These are phyloP conservation scores for Apostasia ramifera DNA, from an alignment of 106 monocot species.

Conservation along the genomic window DNA sequence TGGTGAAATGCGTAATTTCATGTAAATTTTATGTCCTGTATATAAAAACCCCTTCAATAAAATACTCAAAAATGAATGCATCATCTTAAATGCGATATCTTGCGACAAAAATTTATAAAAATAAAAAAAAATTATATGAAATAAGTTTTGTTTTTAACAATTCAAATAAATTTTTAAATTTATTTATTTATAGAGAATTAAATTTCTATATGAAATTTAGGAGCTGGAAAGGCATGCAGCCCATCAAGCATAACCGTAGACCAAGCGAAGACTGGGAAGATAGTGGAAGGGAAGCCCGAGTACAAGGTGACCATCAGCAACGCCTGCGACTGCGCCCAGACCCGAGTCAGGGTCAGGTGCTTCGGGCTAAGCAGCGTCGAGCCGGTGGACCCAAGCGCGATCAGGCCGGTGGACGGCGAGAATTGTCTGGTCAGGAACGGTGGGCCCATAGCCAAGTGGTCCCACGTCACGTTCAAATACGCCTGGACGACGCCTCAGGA, in stretches of 20 bases:
- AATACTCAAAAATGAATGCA: not conserved
- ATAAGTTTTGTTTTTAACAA: not conserved
- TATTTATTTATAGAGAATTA: too few relatives aligned
- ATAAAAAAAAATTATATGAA: not conserved
- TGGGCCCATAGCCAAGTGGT: slow-evolving; percentile 7
- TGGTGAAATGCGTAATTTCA: too few relatives aligned
- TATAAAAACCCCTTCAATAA: too few relatives aligned
- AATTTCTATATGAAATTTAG: too few relatives aligned
- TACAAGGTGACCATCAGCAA: slow-evolving; percentile 45
- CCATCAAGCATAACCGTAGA: slow-evolving; percentile 10
- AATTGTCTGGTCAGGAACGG: slow-evolving; percentile 27
- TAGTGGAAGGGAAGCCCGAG: slow-evolving; percentile 46
- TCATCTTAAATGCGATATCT: not conserved
- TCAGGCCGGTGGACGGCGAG: slow-evolving; percentile 12
- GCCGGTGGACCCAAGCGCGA: slow-evolving; percentile 15
- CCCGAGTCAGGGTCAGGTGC: slow-evolving; percentile 21
- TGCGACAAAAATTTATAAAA: not conserved
- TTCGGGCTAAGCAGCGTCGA: slow-evolving; percentile 34
- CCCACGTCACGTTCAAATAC: slow-evolving; percentile 31
- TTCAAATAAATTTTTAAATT: not conserved
- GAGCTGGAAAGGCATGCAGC: slow-evolving; percentile 7
- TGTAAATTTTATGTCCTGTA: too few relatives aligned
- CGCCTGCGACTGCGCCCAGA: slow-evolving; percentile 31
- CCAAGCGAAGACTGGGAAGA: slow-evolving; percentile 28
- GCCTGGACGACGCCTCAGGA: slow-evolving; percentile 45